A percentile compares a stretch with the other conserved stretches of the same genome.
These are phyloP conservation scores for Ceratobasidium sp. DNA, from an alignment of 1,284 basidiomycete species.

Conservation along the genomic window DNA sequence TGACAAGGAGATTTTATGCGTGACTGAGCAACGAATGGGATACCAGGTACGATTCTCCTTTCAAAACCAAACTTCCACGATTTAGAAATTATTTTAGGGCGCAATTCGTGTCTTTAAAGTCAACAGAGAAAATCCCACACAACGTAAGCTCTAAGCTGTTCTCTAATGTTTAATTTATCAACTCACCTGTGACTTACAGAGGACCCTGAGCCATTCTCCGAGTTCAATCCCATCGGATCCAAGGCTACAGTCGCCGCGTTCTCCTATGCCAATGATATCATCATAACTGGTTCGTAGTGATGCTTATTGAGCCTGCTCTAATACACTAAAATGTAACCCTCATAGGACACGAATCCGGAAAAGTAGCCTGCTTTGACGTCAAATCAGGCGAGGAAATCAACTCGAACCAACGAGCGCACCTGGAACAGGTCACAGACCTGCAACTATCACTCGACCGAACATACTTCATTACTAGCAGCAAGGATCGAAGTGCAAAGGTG, in stretches of 20 bases:
- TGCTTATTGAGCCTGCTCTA: background rate
- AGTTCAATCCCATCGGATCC: slow-evolving; percentile 90
- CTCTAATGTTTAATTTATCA: slow-evolving; percentile 28
- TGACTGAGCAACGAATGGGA: slow-evolving; percentile 98
- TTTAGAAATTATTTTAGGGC: slow-evolving; percentile 57
- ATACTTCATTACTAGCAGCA: slow-evolving; percentile 96
- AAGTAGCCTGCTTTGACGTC: slow-evolving; percentile 90
- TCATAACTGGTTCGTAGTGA: slow-evolving; percentile 75
- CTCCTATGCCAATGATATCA: slow-evolving; percentile 81
- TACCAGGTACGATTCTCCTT: slow-evolving; percentile 62
- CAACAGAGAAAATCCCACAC: slow-evolving; percentile 82
- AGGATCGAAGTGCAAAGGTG: slow-evolving; percentile 96
- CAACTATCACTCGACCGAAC: slow-evolving; percentile 92
- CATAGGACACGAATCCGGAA: slow-evolving; percentile 89
- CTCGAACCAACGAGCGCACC: slow-evolving; percentile 87
- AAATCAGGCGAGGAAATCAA: slow-evolving; percentile 89
- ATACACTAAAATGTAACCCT: background rate
- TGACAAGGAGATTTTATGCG: slow-evolving; percentile 87
- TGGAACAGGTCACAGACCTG: slow-evolving; percentile 90
- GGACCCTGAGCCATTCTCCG: slow-evolving; percentile 77
- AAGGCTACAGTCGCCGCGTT: slow-evolving; percentile 97
- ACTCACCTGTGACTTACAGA: slow-evolving; percentile 64
- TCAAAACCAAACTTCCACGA: slow-evolving; percentile 32
- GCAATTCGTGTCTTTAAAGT: slow-evolving; percentile 92
- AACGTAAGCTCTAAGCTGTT: slow-evolving; percentile 72